Evolutionary conservation across 371 early-diverging fungal species (phyloP), one percentile per base, ranked within the genome.

Genomic region (Apophysomyces trapeziformis): DNA sequence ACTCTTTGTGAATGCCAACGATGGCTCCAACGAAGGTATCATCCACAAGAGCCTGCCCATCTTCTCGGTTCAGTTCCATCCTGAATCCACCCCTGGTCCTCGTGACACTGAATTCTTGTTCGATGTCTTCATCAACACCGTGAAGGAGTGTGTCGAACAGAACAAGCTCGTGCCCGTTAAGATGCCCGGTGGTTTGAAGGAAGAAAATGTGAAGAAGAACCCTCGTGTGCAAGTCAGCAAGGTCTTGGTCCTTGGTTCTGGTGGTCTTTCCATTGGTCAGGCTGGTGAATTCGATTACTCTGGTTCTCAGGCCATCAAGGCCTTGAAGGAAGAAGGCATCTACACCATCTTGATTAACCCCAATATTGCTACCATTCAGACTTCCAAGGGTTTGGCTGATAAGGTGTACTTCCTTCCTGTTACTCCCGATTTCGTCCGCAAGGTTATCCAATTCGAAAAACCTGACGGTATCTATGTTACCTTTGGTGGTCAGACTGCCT

Each of bases 211-310:
- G 41, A 78, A 72, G n/a, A 79, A 81, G 73, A 78, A 85, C 69
- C 84, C 87, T 14, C 79, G 81, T 58, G 82, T 81, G 9, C 62
- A 74, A 47, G 86, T 87, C 65, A 84, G 81, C 67, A 96, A 96
- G 84, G 97, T 97, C 13, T 85, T 97, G 58, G 91, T 98, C n/a
- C 85, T 98, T 44, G 98, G 98, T 50, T 95, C 95, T 26, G 98
- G 98, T 62, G 98, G 98, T 72, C 77, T 98, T 60, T 92, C 93
- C 32, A 98, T 98, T 70, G 98, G 98, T 39, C 98, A 98, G 80
- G 98, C 98, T 50, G 98, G 98, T 62, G 98, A 98, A 85, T 98
- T 98, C 70, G 98, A 98, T 79, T 98, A 98, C 83, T 97, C 97
- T 69, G 96, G 97, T 54, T 93, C 94, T 39, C 93, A 89, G 83